phyloP scores from a whole-genome alignment of 2,329 filamentous ascomycete species.

The Lachnellula arida region DNA sequence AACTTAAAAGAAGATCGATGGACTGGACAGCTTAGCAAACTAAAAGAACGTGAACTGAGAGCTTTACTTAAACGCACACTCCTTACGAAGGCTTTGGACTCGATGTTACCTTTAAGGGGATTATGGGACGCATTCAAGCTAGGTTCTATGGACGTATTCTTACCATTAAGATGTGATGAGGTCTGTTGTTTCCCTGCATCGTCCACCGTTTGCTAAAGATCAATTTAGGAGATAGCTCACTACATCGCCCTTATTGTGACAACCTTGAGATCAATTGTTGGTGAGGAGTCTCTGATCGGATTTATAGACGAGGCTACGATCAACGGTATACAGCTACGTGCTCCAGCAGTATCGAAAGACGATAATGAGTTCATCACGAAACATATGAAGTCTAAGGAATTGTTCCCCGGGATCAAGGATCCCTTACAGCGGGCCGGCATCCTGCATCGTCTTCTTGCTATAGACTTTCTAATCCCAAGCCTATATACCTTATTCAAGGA shows the following conservation, averaged over 20 bases:
- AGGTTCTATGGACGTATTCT: constrained; percentile 3
- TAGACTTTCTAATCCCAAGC: constrained; percentile 9
- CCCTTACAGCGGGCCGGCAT: not conserved
- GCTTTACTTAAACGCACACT: too few relatives aligned
- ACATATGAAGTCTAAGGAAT: not conserved
- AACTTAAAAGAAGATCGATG: too few relatives aligned
- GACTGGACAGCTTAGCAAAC: too few relatives aligned
- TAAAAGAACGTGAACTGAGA: too few relatives aligned
- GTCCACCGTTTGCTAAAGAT: not conserved
- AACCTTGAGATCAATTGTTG: too few relatives aligned
- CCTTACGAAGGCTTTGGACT: constrained; percentile 7
- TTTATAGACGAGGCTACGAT: constrained; percentile 4
- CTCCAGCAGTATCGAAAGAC: constrained; percentile 4
- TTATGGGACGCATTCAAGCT: constrained; percentile 4
- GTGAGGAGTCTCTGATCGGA: not conserved
- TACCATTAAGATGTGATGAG: constrained; percentile 4
- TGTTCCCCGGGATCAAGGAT: constrained; percentile 7
- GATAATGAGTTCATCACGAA: constrained; percentile 9
- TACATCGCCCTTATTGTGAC: constrained; percentile 4
- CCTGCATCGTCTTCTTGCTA: not conserved
- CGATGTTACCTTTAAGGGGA: constrained; percentile 1
- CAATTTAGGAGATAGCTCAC: constrained; percentile 5
- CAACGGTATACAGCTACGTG: constrained; percentile 6
- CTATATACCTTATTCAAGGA: constrained; percentile 12
- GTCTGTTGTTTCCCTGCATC: not conserved